Evolutionary conservation across 768 basidiomycete species (phyloP).

Genomic region (Russula ochroleuca): DNA sequence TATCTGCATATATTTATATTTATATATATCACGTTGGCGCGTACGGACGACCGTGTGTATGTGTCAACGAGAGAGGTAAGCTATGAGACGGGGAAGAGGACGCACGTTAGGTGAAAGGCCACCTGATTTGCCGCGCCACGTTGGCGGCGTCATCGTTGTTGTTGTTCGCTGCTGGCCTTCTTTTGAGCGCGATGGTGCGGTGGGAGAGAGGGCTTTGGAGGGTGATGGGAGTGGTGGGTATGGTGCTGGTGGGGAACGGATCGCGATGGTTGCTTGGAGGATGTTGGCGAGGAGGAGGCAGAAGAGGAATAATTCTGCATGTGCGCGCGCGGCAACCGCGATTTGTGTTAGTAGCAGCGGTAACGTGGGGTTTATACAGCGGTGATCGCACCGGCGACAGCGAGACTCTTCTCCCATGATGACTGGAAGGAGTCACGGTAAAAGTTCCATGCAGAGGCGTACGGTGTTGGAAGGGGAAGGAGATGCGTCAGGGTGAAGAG

Average conservation of each 20-base stretch:
- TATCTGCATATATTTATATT: slow-evolving; percentile 12
- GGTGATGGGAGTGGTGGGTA: slow-evolving; percentile 23
- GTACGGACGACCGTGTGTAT: neutral
- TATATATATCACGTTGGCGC: neutral
- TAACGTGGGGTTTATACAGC: neutral
- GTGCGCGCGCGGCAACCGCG: neutral
- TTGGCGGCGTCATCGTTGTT: slow-evolving; percentile 1
- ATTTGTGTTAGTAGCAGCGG: neutral
- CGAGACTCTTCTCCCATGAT: slow-evolving; percentile 18
- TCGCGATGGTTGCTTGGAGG: slow-evolving; percentile 18
- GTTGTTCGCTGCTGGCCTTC: neutral
- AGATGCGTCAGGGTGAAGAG: slow-evolving; percentile 26
- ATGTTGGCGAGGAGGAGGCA: slow-evolving; percentile 23
- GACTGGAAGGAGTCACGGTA: slow-evolving; percentile 25
- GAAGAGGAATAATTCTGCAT: slow-evolving; percentile 13
- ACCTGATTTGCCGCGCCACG: slow-evolving; percentile 14
- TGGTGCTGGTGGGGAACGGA: slow-evolving; percentile 20
- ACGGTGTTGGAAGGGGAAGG: slow-evolving; percentile 25
- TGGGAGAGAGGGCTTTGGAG: slow-evolving; percentile 8
- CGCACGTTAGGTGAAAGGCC: slow-evolving; percentile 26
- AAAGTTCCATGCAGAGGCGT: slow-evolving; percentile 25
- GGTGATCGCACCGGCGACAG: slow-evolving; percentile 4
- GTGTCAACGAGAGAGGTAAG: neutral
- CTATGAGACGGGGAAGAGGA: neutral
- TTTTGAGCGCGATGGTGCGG: neutral